These are phyloP conservation scores for Trametes cingulata DNA, from an alignment of 768 basidiomycete genomes.

Conservation along the genomic window DNA sequence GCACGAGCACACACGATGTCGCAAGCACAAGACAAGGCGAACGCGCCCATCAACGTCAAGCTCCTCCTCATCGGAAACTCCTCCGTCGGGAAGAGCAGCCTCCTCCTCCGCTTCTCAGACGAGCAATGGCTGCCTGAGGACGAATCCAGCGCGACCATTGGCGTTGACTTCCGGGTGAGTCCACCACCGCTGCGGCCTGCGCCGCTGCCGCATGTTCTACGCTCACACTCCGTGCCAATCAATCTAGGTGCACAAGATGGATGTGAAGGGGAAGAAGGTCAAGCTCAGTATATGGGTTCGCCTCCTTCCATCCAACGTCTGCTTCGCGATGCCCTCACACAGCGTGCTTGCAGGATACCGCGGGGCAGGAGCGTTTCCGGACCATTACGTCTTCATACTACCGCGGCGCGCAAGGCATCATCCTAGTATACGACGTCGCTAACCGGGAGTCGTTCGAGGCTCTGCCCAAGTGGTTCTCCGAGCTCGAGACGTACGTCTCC, in stretches of 20 bases:
- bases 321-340: neutral
- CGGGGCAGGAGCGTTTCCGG: constrained; percentile 95
- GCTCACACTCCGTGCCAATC: neutral
- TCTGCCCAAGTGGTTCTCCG: constrained; percentile 89
- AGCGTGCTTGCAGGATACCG: constrained; percentile 71
- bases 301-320: constrained; percentile 1
- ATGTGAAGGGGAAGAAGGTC: constrained; percentile 76
- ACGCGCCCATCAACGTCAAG: constrained; percentile 70
- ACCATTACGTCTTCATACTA: constrained; percentile 97
- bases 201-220: neutral
- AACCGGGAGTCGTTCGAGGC: constrained; percentile 92
- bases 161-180: constrained; percentile 82
- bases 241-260: constrained; percentile 82
- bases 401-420: constrained; percentile 82
- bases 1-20: constrained; percentile 5
- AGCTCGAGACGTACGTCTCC: constrained; percentile 92
- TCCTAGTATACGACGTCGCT: constrained; percentile 93
- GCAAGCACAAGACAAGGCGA: constrained; percentile 18
- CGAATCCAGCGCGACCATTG: constrained; percentile 82
- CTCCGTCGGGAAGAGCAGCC: constrained; percentile 90
- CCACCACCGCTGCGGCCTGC: neutral
- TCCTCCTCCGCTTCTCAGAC: constrained; percentile 93
- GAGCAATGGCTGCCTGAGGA: constrained; percentile 94
- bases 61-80: constrained; percentile 85
- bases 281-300: constrained; percentile 97